Evolutionary conservation across 176 grass and related monocot genomes (phyloP), one percentile per base, ranked within the genome.

Genomic region (Leersia perrieri): DNA sequence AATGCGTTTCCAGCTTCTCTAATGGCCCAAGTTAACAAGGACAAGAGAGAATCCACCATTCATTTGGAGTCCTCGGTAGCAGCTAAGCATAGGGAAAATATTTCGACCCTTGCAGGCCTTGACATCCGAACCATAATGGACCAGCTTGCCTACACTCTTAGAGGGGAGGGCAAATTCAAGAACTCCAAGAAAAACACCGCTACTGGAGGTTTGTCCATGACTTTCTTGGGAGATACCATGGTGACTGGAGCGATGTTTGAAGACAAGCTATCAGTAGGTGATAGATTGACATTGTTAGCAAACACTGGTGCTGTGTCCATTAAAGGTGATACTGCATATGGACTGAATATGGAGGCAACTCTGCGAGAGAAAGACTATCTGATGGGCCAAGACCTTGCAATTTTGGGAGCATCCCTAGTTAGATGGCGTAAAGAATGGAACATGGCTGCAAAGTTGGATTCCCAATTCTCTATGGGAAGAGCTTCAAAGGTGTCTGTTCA

Each of bases 1-100:
- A 68, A 81, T 25, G 47, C 47, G 22, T 94, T 91, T 64, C 90
- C 95, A 62, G 78, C 88, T 77, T 91, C 83, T 57, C 30, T 89
- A 40, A 83, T 89, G 78, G 74, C 85, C 82, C 92, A 98, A 74
- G 72, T 95, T 62, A 93, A 91, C 45, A 98, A 95, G 83, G 92
- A 95, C 58, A 98, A 98, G 90, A 87, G 86, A 57, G 95, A 95
- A 80, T 89, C 94, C 61, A 91, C 31, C 53, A 89, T 98, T 55
- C 78, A 93, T 89, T 66, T 93, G 82, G 92, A 95, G 77, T 98
- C 95, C 22, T 94, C 86, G 33, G 66, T 98, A 72, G 51, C 90
- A 72, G 90, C 88, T 69, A 95, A 90, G 61, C 95, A 98, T 86
- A 82, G 84, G 14, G 78, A 95, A 66, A 53, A 75, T 67, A 84